Conservation (phyloP, 441 rosid species). For the Bocquillonia castaneifolia region DNA sequence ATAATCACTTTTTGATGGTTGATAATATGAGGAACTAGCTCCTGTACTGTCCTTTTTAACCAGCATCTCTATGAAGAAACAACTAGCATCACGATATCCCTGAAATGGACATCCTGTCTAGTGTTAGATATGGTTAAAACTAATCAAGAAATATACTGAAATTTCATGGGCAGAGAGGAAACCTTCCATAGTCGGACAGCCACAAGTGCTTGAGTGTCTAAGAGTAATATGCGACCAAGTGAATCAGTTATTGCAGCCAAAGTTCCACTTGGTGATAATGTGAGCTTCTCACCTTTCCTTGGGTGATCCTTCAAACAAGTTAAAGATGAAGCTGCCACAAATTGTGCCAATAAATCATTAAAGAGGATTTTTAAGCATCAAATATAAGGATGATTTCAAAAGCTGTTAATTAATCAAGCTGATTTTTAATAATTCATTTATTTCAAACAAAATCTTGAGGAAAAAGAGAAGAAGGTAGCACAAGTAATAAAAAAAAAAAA, state of each 20-base stretch:
- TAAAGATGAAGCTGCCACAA: conserved; percentile 72
- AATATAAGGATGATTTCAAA: not conserved
- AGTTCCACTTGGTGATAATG: conserved; percentile 92
- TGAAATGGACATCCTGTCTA: conserved; percentile 22
- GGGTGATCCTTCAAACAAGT: conserved; percentile 95
- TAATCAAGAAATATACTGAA: not conserved
- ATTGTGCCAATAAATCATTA: conserved; percentile 19
- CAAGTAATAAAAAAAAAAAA: not conserved
- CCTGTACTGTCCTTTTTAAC: conserved; percentile 49
- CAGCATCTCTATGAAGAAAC: conserved; percentile 89
- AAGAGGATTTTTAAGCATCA: not conserved
- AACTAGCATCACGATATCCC: conserved; percentile 98
- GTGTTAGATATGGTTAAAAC: conserved; percentile 3
- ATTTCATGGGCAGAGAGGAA: conserved; percentile 14
- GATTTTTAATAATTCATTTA: too few species aligned
- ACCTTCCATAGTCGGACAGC: conserved; percentile 98
- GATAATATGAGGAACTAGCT: conserved; percentile 43
- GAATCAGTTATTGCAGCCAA: conserved; percentile 97
- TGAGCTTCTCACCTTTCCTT: conserved; percentile 89
- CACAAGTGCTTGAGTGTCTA: conserved; percentile 92
- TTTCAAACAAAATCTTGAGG: too few species aligned
- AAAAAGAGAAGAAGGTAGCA: not conserved
- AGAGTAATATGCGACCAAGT: conserved; percentile 87
- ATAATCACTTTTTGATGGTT: conserved; percentile 71
- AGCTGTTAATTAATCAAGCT: not conserved